These are phyloP conservation scores for Saturnispora hagleri DNA, from an alignment of 805 yeast species.

Conservation along the genomic window DNA sequence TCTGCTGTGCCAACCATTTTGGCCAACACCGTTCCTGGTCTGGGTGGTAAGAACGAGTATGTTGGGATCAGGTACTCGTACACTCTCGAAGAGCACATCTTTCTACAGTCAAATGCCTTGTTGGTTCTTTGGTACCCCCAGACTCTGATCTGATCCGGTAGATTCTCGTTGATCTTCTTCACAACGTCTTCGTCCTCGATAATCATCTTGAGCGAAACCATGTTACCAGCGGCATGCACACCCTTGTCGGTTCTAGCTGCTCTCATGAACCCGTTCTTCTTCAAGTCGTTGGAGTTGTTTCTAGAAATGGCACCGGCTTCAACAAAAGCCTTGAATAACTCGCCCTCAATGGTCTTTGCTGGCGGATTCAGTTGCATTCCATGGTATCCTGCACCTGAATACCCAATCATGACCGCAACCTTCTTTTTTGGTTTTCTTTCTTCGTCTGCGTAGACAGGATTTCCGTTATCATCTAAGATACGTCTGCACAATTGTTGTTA, in stretches of 20 bases:
- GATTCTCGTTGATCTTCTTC: constrained; percentile 56
- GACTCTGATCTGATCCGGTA: constrained; percentile 82
- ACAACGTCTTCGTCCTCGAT: constrained; percentile 72
- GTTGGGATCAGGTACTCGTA: constrained; percentile 93
- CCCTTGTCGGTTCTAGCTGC: constrained; percentile 92
- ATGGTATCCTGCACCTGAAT: constrained; percentile 93
- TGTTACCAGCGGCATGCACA: constrained; percentile 96
- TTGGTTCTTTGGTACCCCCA: constrained; percentile 92
- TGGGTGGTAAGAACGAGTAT: constrained; percentile 84
- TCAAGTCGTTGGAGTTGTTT: constrained; percentile 81
- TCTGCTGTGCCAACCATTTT: constrained; percentile 48
- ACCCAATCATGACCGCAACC: constrained; percentile 85
- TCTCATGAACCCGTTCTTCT: constrained; percentile 79
- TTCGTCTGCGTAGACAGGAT: constrained; percentile 44
- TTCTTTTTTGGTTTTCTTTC: constrained; percentile 73
- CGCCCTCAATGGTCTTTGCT: constrained; percentile 83
- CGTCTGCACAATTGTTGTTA: constrained; percentile 23
- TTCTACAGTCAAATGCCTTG: constrained; percentile 88
- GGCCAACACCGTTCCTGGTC: constrained; percentile 60
- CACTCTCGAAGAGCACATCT: constrained; percentile 90
- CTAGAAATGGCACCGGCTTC: constrained; percentile 82
- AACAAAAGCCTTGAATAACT: constrained; percentile 71
- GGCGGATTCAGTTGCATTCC: constrained; percentile 95
- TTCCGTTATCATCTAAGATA: constrained; percentile 52
- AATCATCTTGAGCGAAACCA: constrained; percentile 73